Evolutionary conservation across 805 yeast species (phyloP).

Genomic region (Hanseniaspora jakobsenii): DNA sequence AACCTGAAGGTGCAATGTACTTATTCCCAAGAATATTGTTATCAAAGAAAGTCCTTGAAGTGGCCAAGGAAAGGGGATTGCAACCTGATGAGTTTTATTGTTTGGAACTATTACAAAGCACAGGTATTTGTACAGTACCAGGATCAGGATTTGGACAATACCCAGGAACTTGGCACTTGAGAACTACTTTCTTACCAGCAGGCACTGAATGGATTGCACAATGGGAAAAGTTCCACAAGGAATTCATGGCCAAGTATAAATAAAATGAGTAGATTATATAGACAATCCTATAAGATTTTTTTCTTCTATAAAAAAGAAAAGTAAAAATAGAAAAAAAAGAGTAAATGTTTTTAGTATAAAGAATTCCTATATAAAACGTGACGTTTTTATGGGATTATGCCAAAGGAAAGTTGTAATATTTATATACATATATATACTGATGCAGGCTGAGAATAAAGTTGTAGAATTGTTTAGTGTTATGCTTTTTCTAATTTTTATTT

Average conservation of each 20-base stretch:
- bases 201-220: constrained; percentile 76
- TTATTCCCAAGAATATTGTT: constrained; percentile 70
- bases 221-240: constrained; percentile 69
- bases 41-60: constrained; percentile 48
- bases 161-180: constrained; percentile 76
- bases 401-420: too few species aligned
- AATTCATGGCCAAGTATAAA: constrained; percentile 50
- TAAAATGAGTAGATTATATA: too few species aligned
- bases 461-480: too few species aligned
- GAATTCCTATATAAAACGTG: too few species aligned
- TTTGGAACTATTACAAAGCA: constrained; percentile 61
- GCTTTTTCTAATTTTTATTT: too few species aligned
- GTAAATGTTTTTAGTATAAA: too few species aligned
- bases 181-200: constrained; percentile 95
- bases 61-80: constrained; percentile 45
- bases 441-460: too few species aligned
- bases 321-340: too few species aligned
- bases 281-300: too few species aligned
- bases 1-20: constrained; percentile 97
- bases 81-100: constrained; percentile 85
- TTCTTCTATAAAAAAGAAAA: too few species aligned
- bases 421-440: too few species aligned
- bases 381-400: too few species aligned
- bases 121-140: constrained; percentile 96
- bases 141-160: constrained; percentile 95